Evolutionary conservation across 306 rosid species (phyloP), one percentile per base, ranked within the genome.

Genomic region (Vachellia pachyceras): DNA sequence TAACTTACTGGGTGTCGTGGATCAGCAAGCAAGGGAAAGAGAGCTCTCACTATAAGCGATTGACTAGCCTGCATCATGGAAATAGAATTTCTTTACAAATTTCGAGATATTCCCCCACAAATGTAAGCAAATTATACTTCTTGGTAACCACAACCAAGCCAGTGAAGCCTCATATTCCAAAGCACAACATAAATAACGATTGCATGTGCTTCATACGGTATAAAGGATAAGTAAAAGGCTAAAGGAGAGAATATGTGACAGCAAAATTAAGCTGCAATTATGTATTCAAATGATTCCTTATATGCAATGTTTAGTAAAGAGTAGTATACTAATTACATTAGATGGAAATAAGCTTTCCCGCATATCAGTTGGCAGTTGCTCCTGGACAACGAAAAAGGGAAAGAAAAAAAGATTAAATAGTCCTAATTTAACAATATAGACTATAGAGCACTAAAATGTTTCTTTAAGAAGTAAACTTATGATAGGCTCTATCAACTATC

Each of bases 21-120:
- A 89, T 96, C 99, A 46, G 99, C 99, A 71, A 96, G 99, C 98
- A 91, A 89, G 78, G 99, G 98, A 87, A 93, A 96, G 71, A 96
- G 98, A 75, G 97, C 99, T 85, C 99, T 90, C 39, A 96, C 97
- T 23, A 96, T 77, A 76, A 94, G 98, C 50, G 99, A 96, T 81
- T 96, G 99, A 80, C 99, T 94, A 77, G 99, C 99, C 99, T 96
- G 89, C 80, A 75, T 60, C 84, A 83, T 55, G 83, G 6, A 69
- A 40, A 67, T 52, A 70, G 45, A 77, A 73, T 54, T 47, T 72
- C 77, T 29, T 80, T 36, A 35, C 40, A 14, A 69, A 72, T 71
- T 79, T 72, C 77, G 35, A 64, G 37, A 57, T 61, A 55, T 47
- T 61, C 57, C 82, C 66, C n/a, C 23, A 13, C 73, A 68, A 18